These are phyloP conservation scores for Solanum rostratum DNA, from an alignment of 257 asterid species.

Conservation along the genomic window DNA sequence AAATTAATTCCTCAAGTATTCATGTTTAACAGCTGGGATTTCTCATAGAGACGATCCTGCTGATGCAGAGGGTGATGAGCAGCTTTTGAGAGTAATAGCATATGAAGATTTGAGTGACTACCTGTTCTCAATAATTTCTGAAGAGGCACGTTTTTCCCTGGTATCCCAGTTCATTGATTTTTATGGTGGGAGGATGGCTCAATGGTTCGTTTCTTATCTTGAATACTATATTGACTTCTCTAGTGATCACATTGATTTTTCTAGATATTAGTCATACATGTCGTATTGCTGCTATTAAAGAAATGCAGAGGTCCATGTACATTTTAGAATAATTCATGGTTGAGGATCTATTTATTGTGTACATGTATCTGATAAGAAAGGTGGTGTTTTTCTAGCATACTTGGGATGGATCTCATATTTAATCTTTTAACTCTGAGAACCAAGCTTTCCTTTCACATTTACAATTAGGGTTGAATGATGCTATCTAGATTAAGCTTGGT, in stretches of 20 bases:
- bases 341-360: not conserved
- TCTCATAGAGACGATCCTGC: conserved; percentile 21
- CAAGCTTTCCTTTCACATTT: not conserved
- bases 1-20: not conserved
- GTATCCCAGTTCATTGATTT: conserved; percentile 76
- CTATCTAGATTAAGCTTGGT: not conserved
- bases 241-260: not conserved
- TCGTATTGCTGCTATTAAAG: not conserved
- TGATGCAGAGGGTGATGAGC: conserved; percentile 63
- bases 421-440: not conserved
- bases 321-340: not conserved
- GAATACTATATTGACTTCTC: not conserved
- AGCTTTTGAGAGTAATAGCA: conserved; percentile 60
- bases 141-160: conserved; percentile 70
- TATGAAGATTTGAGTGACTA: conserved; percentile 85
- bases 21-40: conserved; percentile 26
- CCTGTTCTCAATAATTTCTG: conserved; percentile 68
- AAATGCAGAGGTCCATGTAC: not conserved
- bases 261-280: not conserved
- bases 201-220: conserved; percentile 54
- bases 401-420: not conserved
- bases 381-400: not conserved
- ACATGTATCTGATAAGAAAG: not conserved
- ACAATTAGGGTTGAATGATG: not conserved
- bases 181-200: conserved; percentile 80